These are phyloP conservation scores for Groenewaldozyma tartarivorans DNA, from an alignment of 805 yeast species.

Conservation along the genomic window DNA sequence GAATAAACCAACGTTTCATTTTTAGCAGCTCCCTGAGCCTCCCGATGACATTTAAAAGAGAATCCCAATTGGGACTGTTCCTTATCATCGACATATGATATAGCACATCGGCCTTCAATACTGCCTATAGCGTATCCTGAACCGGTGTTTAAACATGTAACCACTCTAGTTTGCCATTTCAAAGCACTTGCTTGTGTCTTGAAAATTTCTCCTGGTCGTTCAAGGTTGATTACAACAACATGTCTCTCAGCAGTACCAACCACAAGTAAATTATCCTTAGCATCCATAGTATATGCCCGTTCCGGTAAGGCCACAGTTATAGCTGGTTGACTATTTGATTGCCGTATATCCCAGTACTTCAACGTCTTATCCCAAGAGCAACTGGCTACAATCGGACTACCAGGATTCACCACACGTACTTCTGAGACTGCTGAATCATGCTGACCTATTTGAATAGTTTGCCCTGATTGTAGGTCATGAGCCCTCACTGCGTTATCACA, in stretches of 20 bases:
- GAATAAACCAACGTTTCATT: conserved; percentile 64
- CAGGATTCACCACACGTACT: conserved; percentile 73
- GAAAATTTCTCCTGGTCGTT: conserved; percentile 72
- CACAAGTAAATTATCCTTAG: conserved; percentile 69
- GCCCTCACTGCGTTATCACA: conserved; percentile 80
- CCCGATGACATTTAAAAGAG: conserved; percentile 92
- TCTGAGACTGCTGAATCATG: conserved; percentile 75
- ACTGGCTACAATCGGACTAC: conserved; percentile 71
- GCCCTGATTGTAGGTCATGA: conserved; percentile 76
- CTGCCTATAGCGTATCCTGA: conserved; percentile 90
- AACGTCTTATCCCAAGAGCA: conserved; percentile 97
- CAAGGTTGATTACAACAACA: conserved; percentile 61
- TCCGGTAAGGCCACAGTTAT: conserved; percentile 80
- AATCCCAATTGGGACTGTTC: conserved; percentile 54
- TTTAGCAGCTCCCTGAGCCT: conserved; percentile 36
- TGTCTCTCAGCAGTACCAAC: conserved; percentile 93
- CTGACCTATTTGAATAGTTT: conserved; percentile 71
- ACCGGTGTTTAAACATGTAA: conserved; percentile 83
- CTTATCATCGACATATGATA: conserved; percentile 76
- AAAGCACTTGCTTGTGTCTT: conserved; percentile 67
- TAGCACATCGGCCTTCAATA: conserved; percentile 91
- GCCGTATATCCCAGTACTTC: conserved; percentile 90
- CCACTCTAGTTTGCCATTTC: conserved; percentile 78
- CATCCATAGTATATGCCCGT: conserved; percentile 82
- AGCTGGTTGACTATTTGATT: conserved; percentile 48